Evolutionary conservation across 1,284 basidiomycete genomes (phyloP).

Genomic region (Cutaneotrichosporon sp.): DNA sequence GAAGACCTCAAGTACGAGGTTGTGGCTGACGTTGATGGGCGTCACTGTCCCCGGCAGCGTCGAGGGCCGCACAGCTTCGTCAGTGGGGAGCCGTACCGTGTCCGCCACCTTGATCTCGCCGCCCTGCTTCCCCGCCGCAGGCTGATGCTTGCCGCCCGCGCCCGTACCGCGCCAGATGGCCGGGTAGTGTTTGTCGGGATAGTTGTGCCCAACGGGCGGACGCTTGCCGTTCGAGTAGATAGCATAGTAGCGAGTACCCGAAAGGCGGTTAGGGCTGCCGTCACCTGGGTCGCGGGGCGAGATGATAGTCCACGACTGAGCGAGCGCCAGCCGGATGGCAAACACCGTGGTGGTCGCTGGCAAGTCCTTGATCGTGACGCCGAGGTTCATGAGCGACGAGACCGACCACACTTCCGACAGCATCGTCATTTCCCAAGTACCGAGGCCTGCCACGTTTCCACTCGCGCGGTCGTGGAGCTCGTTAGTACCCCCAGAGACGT

Average conservation of each 20-base stretch:
- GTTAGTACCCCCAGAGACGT: conserved; percentile 19
- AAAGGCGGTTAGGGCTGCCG: conserved; percentile 11
- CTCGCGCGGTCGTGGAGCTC: conserved; percentile 21
- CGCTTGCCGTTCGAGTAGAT: conserved; percentile 16
- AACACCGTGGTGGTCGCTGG: conserved; percentile 30
- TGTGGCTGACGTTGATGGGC: conserved; percentile 42
- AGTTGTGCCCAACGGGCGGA: conserved; percentile 12
- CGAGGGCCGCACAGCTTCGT: conserved; percentile 31
- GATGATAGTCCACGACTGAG: conserved; percentile 29
- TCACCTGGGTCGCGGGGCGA: conserved; percentile 26
- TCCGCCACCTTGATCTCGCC: conserved; percentile 15
- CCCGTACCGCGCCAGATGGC: conserved; percentile 27
- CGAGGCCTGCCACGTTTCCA: conserved; percentile 24
- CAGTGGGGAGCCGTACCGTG: conserved; percentile 32
- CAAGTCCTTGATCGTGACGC: conserved; percentile 19
- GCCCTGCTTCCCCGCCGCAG: conserved; percentile 12
- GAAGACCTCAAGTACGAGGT: conserved; percentile 41
- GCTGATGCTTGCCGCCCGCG: conserved; percentile 12
- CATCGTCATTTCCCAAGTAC: conserved; percentile 25
- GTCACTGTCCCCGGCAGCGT: conserved; percentile 35
- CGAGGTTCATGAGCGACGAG: conserved; percentile 26
- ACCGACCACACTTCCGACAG: conserved; percentile 34
- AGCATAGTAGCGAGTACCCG: conserved; percentile 13
- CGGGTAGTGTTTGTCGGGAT: conserved; percentile 17
- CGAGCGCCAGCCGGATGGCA: conserved; percentile 28